Evolutionary conservation across 2,329 filamentous ascomycete species (phyloP).

Genomic region (Aureobasidium sp.): DNA sequence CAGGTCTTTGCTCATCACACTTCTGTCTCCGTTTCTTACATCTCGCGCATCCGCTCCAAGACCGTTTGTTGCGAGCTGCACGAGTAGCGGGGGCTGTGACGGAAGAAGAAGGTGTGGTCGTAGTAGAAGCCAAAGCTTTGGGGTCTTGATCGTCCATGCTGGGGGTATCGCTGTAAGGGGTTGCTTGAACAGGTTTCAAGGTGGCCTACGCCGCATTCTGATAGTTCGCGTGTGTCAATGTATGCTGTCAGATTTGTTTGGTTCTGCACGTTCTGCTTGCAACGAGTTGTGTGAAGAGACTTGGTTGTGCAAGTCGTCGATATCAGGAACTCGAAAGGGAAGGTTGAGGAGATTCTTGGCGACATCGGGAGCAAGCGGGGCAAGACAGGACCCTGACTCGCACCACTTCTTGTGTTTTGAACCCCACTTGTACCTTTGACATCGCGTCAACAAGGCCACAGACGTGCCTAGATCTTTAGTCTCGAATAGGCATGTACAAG

Average conservation of each 20-base stretch:
- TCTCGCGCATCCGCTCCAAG: constrained; percentile 14
- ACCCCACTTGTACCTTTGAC: not conserved
- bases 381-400: not conserved
- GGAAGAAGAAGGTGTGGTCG: not conserved
- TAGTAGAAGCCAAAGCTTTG: not conserved
- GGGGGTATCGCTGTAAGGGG: not conserved
- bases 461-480: not conserved
- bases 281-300: not conserved
- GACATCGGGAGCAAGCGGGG: not conserved
- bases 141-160: not conserved
- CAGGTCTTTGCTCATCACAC: constrained; percentile 14
- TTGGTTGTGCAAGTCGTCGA: not conserved
- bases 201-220: constrained; percentile 10
- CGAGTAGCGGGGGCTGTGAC: not conserved
- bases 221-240: not conserved
- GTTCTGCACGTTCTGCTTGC: not conserved
- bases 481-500: constrained; percentile 3
- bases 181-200: not conserved
- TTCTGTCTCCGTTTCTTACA: constrained; percentile 17
- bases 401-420: not conserved
- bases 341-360: constrained; percentile 12
- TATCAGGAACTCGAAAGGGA: not conserved
- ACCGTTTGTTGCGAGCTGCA: constrained; percentile 3
- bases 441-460: not conserved
- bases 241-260: not conserved